Conservation (phyloP, 1,139 yeast genomes). For the Geotrichum fermentans region DNA sequence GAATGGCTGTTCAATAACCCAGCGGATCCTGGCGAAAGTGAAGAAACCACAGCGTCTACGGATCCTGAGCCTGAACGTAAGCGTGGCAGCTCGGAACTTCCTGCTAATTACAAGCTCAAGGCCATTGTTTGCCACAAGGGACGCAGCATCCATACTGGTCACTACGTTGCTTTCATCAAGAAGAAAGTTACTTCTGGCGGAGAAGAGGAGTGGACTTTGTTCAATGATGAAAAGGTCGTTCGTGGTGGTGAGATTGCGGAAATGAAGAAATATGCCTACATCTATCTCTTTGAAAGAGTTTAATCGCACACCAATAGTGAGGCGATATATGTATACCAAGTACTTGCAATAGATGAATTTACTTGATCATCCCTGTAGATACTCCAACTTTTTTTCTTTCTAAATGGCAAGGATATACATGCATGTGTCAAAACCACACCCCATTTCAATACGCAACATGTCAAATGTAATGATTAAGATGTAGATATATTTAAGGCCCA, state of each 20-base stretch:
- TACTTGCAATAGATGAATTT: no score
- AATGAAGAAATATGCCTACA: slow-evolving; percentile 53
- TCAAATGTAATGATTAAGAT: no score
- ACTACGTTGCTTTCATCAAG: slow-evolving; percentile 77
- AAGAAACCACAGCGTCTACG: slow-evolving; percentile 27
- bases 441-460: no score
- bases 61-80: slow-evolving; percentile 16
- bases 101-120: slow-evolving; percentile 49
- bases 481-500: no score
- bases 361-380: no score
- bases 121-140: slow-evolving; percentile 94
- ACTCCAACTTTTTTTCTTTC: not conserved
- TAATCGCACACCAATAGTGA: no score
- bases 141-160: slow-evolving; percentile 90
- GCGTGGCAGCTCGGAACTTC: slow-evolving; percentile 29
- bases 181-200: slow-evolving; percentile 35
- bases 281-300: slow-evolving; percentile 38
- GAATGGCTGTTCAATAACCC: slow-evolving; percentile 86
- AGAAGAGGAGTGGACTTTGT: slow-evolving; percentile 67
- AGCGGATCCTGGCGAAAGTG: slow-evolving; percentile 52
- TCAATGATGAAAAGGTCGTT: slow-evolving; percentile 92
- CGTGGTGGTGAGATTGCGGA: slow-evolving; percentile 55
- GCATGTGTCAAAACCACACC: no score
- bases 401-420: no score
- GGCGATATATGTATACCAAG: no score